Conservation (phyloP, 192 early-diverging fungal genomes). For the Backusella sp. region DNA sequence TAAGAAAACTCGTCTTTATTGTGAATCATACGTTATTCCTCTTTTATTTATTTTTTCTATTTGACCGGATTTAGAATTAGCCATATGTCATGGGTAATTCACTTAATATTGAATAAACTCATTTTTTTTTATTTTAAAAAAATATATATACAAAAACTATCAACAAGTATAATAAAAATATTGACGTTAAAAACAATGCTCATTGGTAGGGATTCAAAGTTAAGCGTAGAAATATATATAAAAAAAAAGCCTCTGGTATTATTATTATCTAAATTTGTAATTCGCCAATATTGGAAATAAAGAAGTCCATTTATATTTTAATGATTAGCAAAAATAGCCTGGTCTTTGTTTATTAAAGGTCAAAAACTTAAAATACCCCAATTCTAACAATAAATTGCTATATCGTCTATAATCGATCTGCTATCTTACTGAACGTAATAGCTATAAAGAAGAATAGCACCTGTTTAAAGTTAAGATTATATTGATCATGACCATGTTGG, state of each 20-base stretch:
- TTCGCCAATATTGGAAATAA: not conserved
- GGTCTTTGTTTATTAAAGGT: too few species aligned
- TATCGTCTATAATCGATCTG: not conserved
- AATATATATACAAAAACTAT: not conserved
- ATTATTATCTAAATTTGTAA: not conserved
- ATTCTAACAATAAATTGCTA: not conserved
- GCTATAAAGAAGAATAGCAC: not conserved
- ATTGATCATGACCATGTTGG: not conserved
- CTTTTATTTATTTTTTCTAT: not conserved
- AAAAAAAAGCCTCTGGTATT: not conserved
- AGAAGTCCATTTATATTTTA: not conserved
- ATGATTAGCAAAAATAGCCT: not conserved
- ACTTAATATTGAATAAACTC: not conserved
- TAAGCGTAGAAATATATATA: not conserved
- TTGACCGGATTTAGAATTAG: not conserved
- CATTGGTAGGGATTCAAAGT: not conserved
- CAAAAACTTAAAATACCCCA: too few species aligned
- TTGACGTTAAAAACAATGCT: not conserved
- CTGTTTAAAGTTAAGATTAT: not conserved
- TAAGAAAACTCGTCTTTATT: not conserved
- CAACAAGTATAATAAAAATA: not conserved
- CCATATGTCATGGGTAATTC: not conserved
- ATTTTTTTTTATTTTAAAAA: too few species aligned
- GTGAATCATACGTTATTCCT: not conserved
- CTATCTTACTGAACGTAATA: not conserved